Evolutionary conservation across 768 basidiomycete genomes (phyloP), one percentile per base, ranked within the genome.

Genomic region (Naganishia friedmannii): DNA sequence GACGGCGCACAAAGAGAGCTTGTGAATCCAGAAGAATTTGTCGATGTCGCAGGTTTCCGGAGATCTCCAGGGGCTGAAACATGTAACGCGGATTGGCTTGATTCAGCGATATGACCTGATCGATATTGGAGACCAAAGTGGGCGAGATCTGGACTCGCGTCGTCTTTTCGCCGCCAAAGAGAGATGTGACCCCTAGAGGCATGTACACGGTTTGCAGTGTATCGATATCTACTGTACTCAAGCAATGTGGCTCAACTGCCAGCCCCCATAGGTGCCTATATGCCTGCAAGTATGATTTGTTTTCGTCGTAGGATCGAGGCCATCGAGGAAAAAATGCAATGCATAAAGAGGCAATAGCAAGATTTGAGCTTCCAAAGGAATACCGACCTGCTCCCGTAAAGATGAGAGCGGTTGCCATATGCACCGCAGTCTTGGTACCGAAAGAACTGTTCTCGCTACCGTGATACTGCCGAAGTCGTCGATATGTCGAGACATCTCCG

Each of bases 191-290:
- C 80, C 93, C 94, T 76, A 97, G 86, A 0, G 94, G 96, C 0
- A 99, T 86, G 78, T 93, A 95, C 28, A 95, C 91, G 0, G 92
- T 88, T 78, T 96, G 91, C 3, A 86, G 86, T 2, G 90, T 91
- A 74, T 97, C 93, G 34, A 96, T 91, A 74, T 99, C 96, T 34
- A 91, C 86, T 0, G 93, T 91, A 45, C 93, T 86, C 21, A 99
- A 84, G 77, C 95, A 97, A 57, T 95, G 83, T 4, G 96, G 96
- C 76, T 99, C 95, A 6, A 90, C 89, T 0, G 96, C 95, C 53
- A 99, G 85, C 1, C 91, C 93, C 96, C 96, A 99, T 28, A 99
- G 82, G 78, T 98, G 95, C 8, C 96, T 88, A 71, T 94, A 86
- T 0, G 93, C 92, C 80, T 97, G 96, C 2, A 96, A 85, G 75